Evolutionary conservation across 306 rosid species (phyloP), one percentile per base, ranked within the genome.

Genomic region (Benincasa hispida): DNA sequence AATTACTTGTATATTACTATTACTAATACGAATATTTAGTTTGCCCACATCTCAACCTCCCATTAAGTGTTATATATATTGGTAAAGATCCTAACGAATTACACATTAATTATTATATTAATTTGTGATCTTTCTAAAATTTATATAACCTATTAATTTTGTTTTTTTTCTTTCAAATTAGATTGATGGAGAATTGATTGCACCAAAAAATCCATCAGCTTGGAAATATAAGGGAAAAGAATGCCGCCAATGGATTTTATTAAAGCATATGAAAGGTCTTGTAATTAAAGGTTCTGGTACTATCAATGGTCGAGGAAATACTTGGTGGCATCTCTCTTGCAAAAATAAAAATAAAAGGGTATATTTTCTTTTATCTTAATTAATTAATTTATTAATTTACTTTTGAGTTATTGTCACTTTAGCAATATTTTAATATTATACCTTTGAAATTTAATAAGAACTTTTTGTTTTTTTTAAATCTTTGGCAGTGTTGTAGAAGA

Each of bases 191-290:
- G 78, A 74, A 37, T 51, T 74, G n/a, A 24, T 55, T 6, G 78
- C 78, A 34, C 78, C 78, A 8, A 35, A 22, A 5, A 21, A n/a
- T 51, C 66, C 34, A 30, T 74, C 22, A 0, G 53, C n/a, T n/a
- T 74, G 78, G 78, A 74, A 54, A 54, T 74, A 35, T 27, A 12
- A 55, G 5, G 53, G 34, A 55, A 13, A 55, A 1, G 22, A 55
- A 51, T 74, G 51, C 22, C 59, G 50, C 19, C 78, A 74, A 54
- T 74, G 78, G 78, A 74, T 74, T 53, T 32, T 56, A n/a, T 74
- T 74, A 14, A 4, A 27, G 15, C 50, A 54, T 24, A 50, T 74
- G 62, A 74, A 74, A 2, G 63, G 77, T 55, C 22, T 74, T 7
- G 17, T 0, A 13, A 35, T 74, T 28, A 32, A n/a, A 3, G 78